These are phyloP conservation scores for Podochytrium sp. DNA, from an alignment of 192 early-diverging fungal species.

Conservation along the genomic window DNA sequence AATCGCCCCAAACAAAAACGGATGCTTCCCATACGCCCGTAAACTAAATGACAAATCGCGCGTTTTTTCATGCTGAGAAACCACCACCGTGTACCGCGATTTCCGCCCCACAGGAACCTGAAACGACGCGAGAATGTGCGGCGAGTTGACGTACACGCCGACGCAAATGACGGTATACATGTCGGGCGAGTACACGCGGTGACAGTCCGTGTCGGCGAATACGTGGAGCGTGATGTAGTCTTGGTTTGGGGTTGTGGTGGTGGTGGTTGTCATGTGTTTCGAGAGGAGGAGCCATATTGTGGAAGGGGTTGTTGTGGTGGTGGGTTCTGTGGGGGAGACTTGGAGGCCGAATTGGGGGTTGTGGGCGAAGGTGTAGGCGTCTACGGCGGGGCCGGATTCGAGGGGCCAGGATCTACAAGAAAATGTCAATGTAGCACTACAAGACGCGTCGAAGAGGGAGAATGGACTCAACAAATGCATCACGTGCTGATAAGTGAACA, in stretches of 20 bases:
- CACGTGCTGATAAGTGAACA: constrained; percentile 69
- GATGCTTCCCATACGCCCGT: constrained; percentile 66
- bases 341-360: constrained; percentile 72
- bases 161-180: constrained; percentile 58
- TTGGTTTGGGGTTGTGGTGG: constrained; percentile 81
- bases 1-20: constrained; percentile 66
- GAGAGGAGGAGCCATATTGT: constrained; percentile 80
- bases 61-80: constrained; percentile 78
- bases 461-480: constrained; percentile 72
- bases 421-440: constrained; percentile 27
- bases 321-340: constrained; percentile 40
- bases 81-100: constrained; percentile 73
- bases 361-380: constrained; percentile 64
- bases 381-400: constrained; percentile 33
- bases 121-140: constrained; percentile 48
- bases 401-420: constrained; percentile 43
- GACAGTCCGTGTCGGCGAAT: constrained; percentile 69
- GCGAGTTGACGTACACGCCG: constrained; percentile 84
- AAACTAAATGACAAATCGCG: constrained; percentile 77
- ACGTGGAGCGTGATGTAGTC: constrained; percentile 90
- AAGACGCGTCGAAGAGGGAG: constrained; percentile 8
- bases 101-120: constrained; percentile 56
- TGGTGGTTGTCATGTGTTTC: constrained; percentile 79
- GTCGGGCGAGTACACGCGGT: constrained; percentile 70
- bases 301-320: constrained; percentile 52